Evolutionary conservation across 2,329 filamentous ascomycete genomes (phyloP).

Genomic region (Phialocephala sp.): DNA sequence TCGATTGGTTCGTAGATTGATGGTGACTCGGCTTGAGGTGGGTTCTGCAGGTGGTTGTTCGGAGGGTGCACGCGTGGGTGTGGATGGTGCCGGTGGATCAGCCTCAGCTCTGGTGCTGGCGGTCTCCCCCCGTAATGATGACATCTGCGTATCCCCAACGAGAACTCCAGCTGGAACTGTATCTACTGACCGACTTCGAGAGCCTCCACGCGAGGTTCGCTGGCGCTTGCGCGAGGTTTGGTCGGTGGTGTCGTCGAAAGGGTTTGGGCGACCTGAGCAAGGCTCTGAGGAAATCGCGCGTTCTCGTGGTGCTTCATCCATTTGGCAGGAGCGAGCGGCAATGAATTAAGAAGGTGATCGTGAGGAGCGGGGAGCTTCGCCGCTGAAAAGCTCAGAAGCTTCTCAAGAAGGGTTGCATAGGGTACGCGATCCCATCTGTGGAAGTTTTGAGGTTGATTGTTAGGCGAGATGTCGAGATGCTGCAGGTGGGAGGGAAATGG

Average conservation of each 20-base stretch:
- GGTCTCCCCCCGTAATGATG: conserved; percentile 24
- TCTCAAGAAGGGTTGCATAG: conserved; percentile 31
- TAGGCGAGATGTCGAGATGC: conserved; percentile 10
- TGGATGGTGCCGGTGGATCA: conserved; percentile 40
- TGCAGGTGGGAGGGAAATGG: neutral
- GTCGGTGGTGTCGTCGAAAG: conserved; percentile 63
- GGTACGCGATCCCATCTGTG: neutral
- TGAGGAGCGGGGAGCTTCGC: conserved; percentile 29
- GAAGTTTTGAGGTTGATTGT: conserved; percentile 7
- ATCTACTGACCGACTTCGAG: conserved; percentile 59
- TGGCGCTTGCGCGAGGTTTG: conserved; percentile 61
- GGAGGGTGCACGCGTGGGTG: conserved; percentile 41
- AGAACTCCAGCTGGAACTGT: conserved; percentile 22
- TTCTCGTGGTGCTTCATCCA: conserved; percentile 54
- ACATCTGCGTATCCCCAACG: conserved; percentile 29
- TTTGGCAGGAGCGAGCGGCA: conserved; percentile 49
- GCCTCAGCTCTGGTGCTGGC: conserved; percentile 39
- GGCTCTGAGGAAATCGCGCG: conserved; percentile 67
- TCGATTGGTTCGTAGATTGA: conserved; percentile 61
- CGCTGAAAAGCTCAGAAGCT: conserved; percentile 35
- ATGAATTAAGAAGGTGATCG: conserved; percentile 50
- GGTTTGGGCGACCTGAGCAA: conserved; percentile 66
- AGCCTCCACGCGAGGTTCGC: conserved; percentile 62
- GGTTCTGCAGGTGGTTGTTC: conserved; percentile 47
- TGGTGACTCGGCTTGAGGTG: conserved; percentile 63